phyloP scores from a whole-genome alignment of 768 basidiomycete genomes.

The Pholiota microspora region DNA sequence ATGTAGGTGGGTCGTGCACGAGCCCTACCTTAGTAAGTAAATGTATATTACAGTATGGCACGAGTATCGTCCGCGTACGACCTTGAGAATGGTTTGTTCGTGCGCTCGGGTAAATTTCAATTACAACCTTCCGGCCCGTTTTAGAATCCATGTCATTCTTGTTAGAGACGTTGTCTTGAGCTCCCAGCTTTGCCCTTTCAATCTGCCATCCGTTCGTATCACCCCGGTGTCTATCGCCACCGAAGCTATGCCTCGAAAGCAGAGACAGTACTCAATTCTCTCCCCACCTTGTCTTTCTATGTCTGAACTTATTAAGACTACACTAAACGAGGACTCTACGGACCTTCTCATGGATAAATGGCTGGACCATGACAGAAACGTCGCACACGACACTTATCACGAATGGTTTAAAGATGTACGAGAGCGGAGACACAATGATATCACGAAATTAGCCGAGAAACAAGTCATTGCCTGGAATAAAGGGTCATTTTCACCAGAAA shows the following conservation, averaged over 20 bases:
- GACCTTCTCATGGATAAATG: constrained; percentile 82
- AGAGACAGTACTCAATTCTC: constrained; percentile 59
- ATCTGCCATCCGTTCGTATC: constrained; percentile 2
- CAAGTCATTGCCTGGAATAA: constrained; percentile 62
- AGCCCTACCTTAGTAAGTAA: neutral
- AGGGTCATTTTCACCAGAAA: constrained; percentile 76
- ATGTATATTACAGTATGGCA: too few species aligned
- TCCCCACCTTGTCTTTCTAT: constrained; percentile 66
- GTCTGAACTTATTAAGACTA: constrained; percentile 79
- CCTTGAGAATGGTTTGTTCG: constrained; percentile 32
- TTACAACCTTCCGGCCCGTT: constrained; percentile 15
- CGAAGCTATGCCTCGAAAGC: constrained; percentile 42
- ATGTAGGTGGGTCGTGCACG: neutral
- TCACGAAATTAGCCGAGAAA: constrained; percentile 27
- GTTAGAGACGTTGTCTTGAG: constrained; percentile 21
- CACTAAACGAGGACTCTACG: constrained; percentile 72
- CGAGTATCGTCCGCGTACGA: neutral
- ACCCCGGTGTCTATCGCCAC: neutral
- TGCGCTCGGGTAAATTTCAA: constrained; percentile 26
- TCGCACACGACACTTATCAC: constrained; percentile 64
- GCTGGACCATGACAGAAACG: constrained; percentile 63
- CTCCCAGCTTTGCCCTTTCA: constrained; percentile 19
- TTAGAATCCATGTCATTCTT: constrained; percentile 15
- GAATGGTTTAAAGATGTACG: constrained; percentile 75
- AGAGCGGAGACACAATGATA: constrained; percentile 57